These are phyloP conservation scores for Globisporangium abappressorium DNA, from an alignment of 352 stramenopile species.

Conservation along the genomic window DNA sequence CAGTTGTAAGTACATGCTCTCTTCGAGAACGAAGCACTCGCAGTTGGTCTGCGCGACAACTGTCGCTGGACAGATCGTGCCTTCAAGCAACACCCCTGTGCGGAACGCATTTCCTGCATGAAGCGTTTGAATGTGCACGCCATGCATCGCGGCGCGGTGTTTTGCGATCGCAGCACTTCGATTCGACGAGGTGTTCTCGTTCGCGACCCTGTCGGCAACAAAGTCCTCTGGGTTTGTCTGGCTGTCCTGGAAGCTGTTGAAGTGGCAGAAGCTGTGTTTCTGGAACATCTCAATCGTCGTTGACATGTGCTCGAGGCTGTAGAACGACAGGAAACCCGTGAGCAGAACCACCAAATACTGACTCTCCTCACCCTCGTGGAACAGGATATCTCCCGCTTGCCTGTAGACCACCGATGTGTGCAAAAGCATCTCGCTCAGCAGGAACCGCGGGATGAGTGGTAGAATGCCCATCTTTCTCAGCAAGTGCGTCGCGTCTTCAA, in stretches of 20 bases:
- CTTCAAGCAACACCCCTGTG: slow-evolving; percentile 42
- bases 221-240: slow-evolving; percentile 34
- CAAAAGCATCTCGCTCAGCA: slow-evolving; percentile 38
- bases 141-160: slow-evolving; percentile 43
- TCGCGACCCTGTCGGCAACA: not conserved
- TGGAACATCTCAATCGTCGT: slow-evolving; percentile 62
- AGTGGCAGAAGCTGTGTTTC: slow-evolving; percentile 54
- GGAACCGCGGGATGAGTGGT: slow-evolving; percentile 30
- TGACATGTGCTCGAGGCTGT: slow-evolving; percentile 59
- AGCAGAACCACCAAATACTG: slow-evolving; percentile 42
- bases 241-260: slow-evolving; percentile 28
- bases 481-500: slow-evolving; percentile 32
- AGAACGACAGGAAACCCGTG: slow-evolving; percentile 52
- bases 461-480: slow-evolving; percentile 44
- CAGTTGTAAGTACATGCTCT: slow-evolving; percentile 34
- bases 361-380: slow-evolving; percentile 41
- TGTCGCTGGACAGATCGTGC: slow-evolving; percentile 39
- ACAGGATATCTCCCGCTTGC: slow-evolving; percentile 46
- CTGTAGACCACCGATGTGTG: slow-evolving; percentile 32
- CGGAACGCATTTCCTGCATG: slow-evolving; percentile 51
- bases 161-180: slow-evolving; percentile 14
- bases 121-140: slow-evolving; percentile 58
- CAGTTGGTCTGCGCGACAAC: slow-evolving; percentile 56
- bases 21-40: slow-evolving; percentile 47
- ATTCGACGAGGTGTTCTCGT: not conserved